Evolutionary conservation across 768 basidiomycete species (phyloP).

Genomic region (Daedaleopsis nitida): DNA sequence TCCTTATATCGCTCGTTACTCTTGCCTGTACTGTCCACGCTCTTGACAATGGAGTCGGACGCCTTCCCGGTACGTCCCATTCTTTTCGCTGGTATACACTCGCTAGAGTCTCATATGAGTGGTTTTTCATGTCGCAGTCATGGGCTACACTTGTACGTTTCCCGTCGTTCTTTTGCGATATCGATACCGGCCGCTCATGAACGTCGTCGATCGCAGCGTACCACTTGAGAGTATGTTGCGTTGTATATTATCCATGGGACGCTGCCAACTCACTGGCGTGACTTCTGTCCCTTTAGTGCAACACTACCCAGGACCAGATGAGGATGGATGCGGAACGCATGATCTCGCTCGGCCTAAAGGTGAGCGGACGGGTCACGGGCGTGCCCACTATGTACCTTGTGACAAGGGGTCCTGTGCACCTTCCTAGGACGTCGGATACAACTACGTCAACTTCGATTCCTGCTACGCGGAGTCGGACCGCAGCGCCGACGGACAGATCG

Average conservation of each 20-base stretch:
- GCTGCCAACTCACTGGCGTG: no score
- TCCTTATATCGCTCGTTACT: no score
- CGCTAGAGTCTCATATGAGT: background rate
- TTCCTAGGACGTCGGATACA: slow-evolving; percentile 56
- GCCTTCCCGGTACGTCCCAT: slow-evolving; percentile 35
- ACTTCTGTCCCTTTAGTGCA: slow-evolving; percentile 44
- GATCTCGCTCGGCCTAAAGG: slow-evolving; percentile 53
- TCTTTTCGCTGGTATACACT: background rate
- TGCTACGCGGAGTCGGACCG: slow-evolving; percentile 64
- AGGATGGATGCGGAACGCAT: slow-evolving; percentile 51
- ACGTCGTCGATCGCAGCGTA: background rate
- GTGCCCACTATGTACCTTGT: background rate
- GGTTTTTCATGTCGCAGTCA: slow-evolving; percentile 36
- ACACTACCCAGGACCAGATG: slow-evolving; percentile 56
- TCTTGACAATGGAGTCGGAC: slow-evolving; percentile 33
- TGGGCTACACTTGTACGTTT: slow-evolving; percentile 50
- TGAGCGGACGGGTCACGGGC: slow-evolving; percentile 1
- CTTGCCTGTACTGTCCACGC: slow-evolving; percentile 1
- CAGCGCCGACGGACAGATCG: slow-evolving; percentile 50
- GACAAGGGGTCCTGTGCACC: background rate
- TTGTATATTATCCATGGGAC: slow-evolving; percentile 46
- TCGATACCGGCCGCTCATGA: background rate
- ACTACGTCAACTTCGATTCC: slow-evolving; percentile 62
- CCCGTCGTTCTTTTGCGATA: background rate
- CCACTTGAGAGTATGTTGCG: background rate